Percentiles rank a stretch among this genome's conserved stretches.
These are phyloP conservation scores for Lentinula sp. DNA, from an alignment of 768 basidiomycete species.

Conservation along the genomic window DNA sequence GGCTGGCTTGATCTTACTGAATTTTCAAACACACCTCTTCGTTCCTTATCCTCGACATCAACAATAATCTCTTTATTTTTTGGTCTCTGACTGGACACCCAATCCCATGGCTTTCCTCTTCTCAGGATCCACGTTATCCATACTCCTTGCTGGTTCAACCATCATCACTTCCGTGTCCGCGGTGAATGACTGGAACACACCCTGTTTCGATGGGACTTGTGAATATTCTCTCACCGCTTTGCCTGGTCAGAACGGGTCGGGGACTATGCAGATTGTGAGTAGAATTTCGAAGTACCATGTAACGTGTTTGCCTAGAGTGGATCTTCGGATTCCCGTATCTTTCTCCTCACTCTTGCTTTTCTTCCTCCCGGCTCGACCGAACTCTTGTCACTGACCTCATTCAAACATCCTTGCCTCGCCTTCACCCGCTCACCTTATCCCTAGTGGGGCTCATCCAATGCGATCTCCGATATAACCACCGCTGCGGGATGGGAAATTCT, in stretches of 20 bases:
- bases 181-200: constrained; percentile 17
- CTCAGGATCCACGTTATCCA: neutral
- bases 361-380: too few species aligned
- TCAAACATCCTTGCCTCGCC: too few species aligned
- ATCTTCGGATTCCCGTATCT: too few species aligned
- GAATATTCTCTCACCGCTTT: constrained; percentile 14
- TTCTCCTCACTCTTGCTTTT: too few species aligned
- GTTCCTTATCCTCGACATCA: too few species aligned
- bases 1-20: too few species aligned
- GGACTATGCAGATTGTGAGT: constrained; percentile 13
- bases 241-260: constrained; percentile 7
- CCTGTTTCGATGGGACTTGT: constrained; percentile 19
- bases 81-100: too few species aligned
- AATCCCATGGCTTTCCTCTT: neutral
- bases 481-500: constrained; percentile 34
- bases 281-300: too few species aligned
- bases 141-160: neutral
- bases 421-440: neutral
- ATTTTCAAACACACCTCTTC: too few species aligned
- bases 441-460: constrained; percentile 12
- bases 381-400: too few species aligned
- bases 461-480: constrained; percentile 18
- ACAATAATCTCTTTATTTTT: too few species aligned
- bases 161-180: neutral
- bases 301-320: neutral